Evolutionary conservation across 768 basidiomycete genomes (phyloP).

Genomic region (Lactifluus rugatus): DNA sequence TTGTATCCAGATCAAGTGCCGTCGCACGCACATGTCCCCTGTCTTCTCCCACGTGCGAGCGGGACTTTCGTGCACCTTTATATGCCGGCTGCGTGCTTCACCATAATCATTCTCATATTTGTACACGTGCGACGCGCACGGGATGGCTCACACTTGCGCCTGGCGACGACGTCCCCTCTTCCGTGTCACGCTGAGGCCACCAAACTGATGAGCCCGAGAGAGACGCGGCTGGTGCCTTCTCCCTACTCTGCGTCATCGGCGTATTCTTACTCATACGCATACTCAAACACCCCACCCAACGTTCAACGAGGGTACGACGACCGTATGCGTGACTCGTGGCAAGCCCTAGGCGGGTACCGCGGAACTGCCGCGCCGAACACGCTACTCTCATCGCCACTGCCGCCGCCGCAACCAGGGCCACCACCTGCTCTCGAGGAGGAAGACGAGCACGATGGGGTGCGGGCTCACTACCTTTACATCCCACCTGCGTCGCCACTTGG

Average conservation of each 20-base stretch:
- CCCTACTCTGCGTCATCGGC: constrained; percentile 20
- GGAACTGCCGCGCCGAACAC: neutral
- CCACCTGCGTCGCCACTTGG: constrained; percentile 9
- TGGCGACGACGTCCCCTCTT: constrained; percentile 14
- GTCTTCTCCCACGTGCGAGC: constrained; percentile 67
- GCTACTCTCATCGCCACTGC: neutral
- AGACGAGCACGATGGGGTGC: constrained; percentile 19
- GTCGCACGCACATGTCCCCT: constrained; percentile 51
- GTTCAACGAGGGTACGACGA: constrained; percentile 1
- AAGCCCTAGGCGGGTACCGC: neutral
- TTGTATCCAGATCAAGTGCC: constrained; percentile 36
- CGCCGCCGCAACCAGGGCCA: neutral
- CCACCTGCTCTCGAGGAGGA: constrained; percentile 14
- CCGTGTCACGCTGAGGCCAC: neutral
- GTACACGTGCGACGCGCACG: constrained; percentile 31
- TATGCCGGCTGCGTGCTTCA: constrained; percentile 49
- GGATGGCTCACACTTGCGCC: constrained; percentile 13
- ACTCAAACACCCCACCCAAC: constrained; percentile 15
- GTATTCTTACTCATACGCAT: constrained; percentile 19
- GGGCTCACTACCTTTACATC: constrained; percentile 16
- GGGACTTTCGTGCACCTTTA: constrained; percentile 54
- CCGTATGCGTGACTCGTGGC: neutral
- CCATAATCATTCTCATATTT: constrained; percentile 38
- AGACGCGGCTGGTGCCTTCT: neutral
- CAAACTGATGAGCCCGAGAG: neutral